phyloP scores from a whole-genome alignment of 2,329 filamentous ascomycete genomes.

The Fusarium citri region DNA sequence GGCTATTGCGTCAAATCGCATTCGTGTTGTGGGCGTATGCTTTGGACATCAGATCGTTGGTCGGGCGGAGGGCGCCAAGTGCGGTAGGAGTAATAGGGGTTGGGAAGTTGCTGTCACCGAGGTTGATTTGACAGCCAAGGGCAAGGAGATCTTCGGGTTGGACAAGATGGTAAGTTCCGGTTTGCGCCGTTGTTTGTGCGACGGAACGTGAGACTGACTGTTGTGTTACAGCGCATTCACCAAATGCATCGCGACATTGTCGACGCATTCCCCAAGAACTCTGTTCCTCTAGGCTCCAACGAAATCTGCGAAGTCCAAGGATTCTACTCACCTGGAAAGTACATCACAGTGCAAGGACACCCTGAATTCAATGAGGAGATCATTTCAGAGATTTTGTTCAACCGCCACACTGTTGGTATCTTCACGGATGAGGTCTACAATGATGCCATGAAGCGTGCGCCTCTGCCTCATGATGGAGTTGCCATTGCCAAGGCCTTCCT shows the following conservation, averaged over 20 bases:
- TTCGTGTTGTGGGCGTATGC: constrained; percentile 69
- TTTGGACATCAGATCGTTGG: constrained; percentile 63
- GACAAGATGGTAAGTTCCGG: constrained; percentile 48
- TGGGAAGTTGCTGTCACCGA: constrained; percentile 61
- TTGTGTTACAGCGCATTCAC: constrained; percentile 51
- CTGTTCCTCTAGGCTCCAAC: constrained; percentile 56
- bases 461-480: constrained; percentile 82
- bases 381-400: constrained; percentile 54
- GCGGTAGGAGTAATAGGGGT: constrained; percentile 54
- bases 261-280: constrained; percentile 53
- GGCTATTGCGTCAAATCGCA: constrained; percentile 57
- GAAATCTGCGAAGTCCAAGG: constrained; percentile 57
- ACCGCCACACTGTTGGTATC: constrained; percentile 73
- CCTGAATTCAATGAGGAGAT: constrained; percentile 58
- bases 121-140: constrained; percentile 54
- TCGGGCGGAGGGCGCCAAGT: constrained; percentile 54
- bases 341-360: constrained; percentile 61
- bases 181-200: constrained; percentile 63
- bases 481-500: constrained; percentile 79
- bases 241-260: constrained; percentile 63
- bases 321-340: constrained; percentile 54
- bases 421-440: constrained; percentile 76
- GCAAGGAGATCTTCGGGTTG: constrained; percentile 54
- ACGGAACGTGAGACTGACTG: constrained; percentile 68
- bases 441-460: constrained; percentile 75